Evolutionary conservation across 2,329 filamentous ascomycete genomes (phyloP), one percentile per base, ranked within the genome.

Genomic region (Aspergillus hiratsukae): DNA sequence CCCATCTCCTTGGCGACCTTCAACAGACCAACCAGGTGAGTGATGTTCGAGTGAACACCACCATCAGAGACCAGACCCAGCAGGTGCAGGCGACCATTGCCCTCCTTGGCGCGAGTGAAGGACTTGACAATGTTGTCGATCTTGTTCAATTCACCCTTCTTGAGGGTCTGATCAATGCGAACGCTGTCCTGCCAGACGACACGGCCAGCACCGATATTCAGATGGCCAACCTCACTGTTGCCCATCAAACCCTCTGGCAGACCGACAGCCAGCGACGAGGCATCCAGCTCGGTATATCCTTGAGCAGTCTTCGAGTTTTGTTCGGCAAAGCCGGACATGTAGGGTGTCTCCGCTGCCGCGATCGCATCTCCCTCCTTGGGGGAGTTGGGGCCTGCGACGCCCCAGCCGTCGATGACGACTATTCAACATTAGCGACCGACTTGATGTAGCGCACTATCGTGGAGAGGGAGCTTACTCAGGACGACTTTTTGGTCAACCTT

Each of bases 351-450:
- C 66, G 93, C 94, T 62, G 90, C 90, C 67, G 92, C 87, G 75
- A 99, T 97, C 72, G 94, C 94, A 80, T 99, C 93, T 76, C 94
- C 93, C 76, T 96, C 76, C 70, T 90, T 89, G 69, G 89, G 89
- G 56, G 91, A 95, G 57, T 87, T 79, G 64, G 88, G 87, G 62
- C 86, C 86, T 68, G 92, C 85, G 69, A 97, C 85, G 72, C 94
- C 94, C 94, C 94, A 99, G 72, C 94, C 94, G 80, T 99, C 94
- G 82, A 99, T 99, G 78, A 97, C 94, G 84, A 99, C 89, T 91
- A 71, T 72, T 48, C 52, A 9, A 29, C 28, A 53, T 70, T 58
- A 70, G 60, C 53, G 10, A 40, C 59, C 72, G 75, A 63, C 11
- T 63, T 60, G 11, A 1, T n/a, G 45, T 35, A 52, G 25, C 31